phyloP scores from a whole-genome alignment of 352 stramenopile species.

The Globisporangium parvum region DNA sequence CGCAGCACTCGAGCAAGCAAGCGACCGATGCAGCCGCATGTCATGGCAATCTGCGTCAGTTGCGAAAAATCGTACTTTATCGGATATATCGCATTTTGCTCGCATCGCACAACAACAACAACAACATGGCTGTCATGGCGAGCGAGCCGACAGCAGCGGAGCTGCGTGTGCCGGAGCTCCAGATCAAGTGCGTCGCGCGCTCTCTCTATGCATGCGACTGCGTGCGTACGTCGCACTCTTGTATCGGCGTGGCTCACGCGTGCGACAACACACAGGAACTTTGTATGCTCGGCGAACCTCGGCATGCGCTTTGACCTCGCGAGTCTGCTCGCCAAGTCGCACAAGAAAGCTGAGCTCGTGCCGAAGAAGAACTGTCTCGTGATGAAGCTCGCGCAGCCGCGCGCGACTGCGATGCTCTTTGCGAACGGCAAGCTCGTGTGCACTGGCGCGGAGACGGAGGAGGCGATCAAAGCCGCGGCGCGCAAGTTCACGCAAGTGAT shows the following conservation, averaged over 20 bases:
- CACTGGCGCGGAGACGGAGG: slow-evolving; percentile 65
- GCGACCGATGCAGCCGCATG: no score
- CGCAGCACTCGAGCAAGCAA: no score
- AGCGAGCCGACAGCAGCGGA: slow-evolving; percentile 10
- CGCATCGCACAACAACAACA: neutral
- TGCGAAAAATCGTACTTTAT: slow-evolving; percentile 5
- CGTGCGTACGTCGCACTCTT: neutral
- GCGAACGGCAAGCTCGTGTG: slow-evolving; percentile 81
- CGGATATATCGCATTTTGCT: neutral
- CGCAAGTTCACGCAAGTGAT: slow-evolving; percentile 82
- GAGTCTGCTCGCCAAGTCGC: slow-evolving; percentile 66
- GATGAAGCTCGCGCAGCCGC: slow-evolving; percentile 70
- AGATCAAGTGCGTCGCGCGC: slow-evolving; percentile 47
- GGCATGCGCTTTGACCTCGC: slow-evolving; percentile 77
- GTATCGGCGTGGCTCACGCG: neutral
- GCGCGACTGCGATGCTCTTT: slow-evolving; percentile 79
- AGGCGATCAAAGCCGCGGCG: slow-evolving; percentile 66
- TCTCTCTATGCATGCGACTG: neutral
- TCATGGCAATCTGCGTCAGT: no score
- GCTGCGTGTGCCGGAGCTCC: slow-evolving; percentile 21
- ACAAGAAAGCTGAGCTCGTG: slow-evolving; percentile 65
- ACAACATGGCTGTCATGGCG: slow-evolving; percentile 1
- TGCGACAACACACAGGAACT: slow-evolving; percentile 38
- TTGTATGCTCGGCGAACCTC: slow-evolving; percentile 74
- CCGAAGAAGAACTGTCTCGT: slow-evolving; percentile 85